A percentile compares a stretch with the other conserved stretches of the same genome.
Evolutionary conservation across 2,329 filamentous ascomycete species (phyloP).

Genomic region (Monilinia laxa): DNA sequence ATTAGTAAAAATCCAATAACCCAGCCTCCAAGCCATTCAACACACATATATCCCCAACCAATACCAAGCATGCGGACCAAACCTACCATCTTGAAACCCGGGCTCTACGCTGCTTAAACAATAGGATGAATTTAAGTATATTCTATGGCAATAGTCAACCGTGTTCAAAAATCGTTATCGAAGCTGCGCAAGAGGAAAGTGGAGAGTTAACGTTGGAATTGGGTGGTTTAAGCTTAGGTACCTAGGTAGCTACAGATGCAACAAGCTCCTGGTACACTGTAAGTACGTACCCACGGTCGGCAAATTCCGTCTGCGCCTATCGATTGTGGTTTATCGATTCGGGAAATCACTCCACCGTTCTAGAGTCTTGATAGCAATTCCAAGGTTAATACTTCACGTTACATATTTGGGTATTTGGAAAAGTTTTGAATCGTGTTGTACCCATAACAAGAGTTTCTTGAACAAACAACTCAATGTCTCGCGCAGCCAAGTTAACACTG

Average conservation of each 20-base stretch:
- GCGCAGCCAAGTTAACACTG: conserved; percentile 83
- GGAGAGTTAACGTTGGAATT: conserved; percentile 21
- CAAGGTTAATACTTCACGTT: neutral
- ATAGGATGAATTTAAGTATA: conserved; percentile 1
- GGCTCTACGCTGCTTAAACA: conserved; percentile 15
- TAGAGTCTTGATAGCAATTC: neutral
- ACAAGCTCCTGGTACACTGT: conserved; percentile 26
- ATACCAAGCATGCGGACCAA: neutral
- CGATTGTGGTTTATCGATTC: conserved; percentile 12
- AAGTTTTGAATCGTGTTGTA: neutral
- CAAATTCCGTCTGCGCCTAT: conserved; percentile 28
- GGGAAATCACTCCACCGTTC: conserved; percentile 1
- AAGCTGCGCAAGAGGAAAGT: conserved; percentile 16
- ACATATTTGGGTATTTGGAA: neutral
- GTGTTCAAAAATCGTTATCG: conserved; percentile 24
- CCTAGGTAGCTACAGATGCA: conserved; percentile 28
- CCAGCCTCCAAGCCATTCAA: conserved; percentile 18
- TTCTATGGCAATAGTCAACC: conserved; percentile 23
- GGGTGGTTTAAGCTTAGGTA: conserved; percentile 20
- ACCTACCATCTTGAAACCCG: conserved; percentile 35
- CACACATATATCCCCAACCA: neutral
- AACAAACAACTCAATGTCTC: conserved; percentile 65
- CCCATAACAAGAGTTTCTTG: neutral
- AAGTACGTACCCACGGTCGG: conserved; percentile 31
- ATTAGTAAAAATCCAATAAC: conserved; percentile 27